phyloP scores from a whole-genome alignment of 2,329 filamentous ascomycete species.

The Aureobasidium sp. region DNA sequence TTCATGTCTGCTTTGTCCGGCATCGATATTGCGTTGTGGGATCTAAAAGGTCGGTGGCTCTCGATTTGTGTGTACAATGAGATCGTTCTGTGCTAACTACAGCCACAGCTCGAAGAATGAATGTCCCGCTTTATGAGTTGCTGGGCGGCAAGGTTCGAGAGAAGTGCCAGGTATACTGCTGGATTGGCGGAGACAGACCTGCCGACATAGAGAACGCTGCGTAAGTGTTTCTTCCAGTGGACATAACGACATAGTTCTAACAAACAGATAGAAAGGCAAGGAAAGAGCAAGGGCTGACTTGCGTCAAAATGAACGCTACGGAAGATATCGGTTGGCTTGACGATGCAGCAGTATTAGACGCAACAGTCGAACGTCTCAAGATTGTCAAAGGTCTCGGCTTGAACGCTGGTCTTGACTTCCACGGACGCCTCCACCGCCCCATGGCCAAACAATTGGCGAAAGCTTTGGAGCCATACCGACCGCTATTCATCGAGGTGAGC shows the following conservation, averaged over 20 bases:
- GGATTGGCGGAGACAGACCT: constrained; percentile 71
- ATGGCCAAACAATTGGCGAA: constrained; percentile 72
- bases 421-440: constrained; percentile 69
- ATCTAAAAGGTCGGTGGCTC: constrained; percentile 50
- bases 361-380: constrained; percentile 60
- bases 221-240: constrained; percentile 24
- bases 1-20: constrained; percentile 74
- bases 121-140: constrained; percentile 65
- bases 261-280: constrained; percentile 38
- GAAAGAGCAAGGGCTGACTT: constrained; percentile 55
- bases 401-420: constrained; percentile 70
- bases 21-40: constrained; percentile 75
- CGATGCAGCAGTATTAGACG: constrained; percentile 56
- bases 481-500: constrained; percentile 68
- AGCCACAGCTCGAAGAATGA: constrained; percentile 45
- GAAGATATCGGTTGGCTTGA: constrained; percentile 72
- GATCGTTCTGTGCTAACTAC: neutral
- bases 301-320: constrained; percentile 74
- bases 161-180: constrained; percentile 66
- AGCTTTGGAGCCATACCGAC: constrained; percentile 58
- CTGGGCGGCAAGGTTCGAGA: constrained; percentile 67
- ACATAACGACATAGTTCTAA: neutral
- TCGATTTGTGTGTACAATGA: too few species aligned
- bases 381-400: constrained; percentile 63
- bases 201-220: constrained; percentile 51